Base-by-base conservation (phyloP, 2,329 filamentous ascomycete species). In the Colletotrichum caudatum region DNA sequence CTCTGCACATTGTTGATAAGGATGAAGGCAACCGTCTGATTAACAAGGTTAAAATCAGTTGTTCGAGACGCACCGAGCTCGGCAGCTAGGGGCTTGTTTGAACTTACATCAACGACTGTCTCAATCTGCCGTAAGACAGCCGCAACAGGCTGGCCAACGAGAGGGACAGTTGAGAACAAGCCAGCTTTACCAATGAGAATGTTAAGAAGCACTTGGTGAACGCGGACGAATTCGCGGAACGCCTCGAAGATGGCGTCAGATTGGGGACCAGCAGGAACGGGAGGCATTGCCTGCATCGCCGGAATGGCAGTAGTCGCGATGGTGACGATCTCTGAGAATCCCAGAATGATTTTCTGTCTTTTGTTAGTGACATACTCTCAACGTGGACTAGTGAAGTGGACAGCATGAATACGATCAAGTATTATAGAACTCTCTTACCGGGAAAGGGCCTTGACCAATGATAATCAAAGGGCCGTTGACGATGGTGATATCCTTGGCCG, bases 181-280 rank as follows among this genome's bases (percentile, higher is more conserved):
- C 78, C 78, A 23, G 79, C 74, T 73, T 81, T 82, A 60, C 78
- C 78, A 65, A 81, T 81, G 5, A 82, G 70, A 39, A 79, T 79
- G 39, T 79, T 79, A 18, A 81, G 75, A 11, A 81, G 74, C 1
- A n/a, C 59, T 71, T 81, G 77, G 44, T 81, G 79, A 9, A 79
- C 74, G 7, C 59, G 12, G 26, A 78, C 77, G 26, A 81, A 81
- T 67, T 77, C 57, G 51, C 74, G 74, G 73, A 80, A 80, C 6
- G 79, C 76, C 11, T 79, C 61, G 51, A 73, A 73, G 11, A 80
- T 76, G 11, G 56, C 63, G 8, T 74, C 54, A 1, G 75, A 61
- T 4, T 74, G 72, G 26, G 73, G 9, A 3, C 64, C 66, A 5
- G 57, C 60, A 1, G 75, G 46, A 8, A 77, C 68, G 2, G 69